These are phyloP conservation scores for Ceratocystis alfenasii DNA, from an alignment of 2,329 filamentous ascomycete genomes.

Conservation along the genomic window DNA sequence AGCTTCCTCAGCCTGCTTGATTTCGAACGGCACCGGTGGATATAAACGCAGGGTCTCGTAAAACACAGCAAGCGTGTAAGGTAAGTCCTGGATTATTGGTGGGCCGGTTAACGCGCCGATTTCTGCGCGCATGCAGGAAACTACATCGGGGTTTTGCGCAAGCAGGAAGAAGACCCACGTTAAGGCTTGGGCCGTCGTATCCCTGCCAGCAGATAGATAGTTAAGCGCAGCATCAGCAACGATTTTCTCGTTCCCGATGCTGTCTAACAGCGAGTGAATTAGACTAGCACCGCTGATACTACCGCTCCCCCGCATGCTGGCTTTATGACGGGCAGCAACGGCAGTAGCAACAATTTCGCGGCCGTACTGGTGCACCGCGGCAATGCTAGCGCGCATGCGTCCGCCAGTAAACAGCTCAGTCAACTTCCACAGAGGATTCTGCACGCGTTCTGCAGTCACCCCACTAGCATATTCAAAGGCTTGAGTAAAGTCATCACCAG, in stretches of 20 bases:
- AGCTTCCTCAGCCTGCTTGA: slow-evolving; percentile 44
- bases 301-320: slow-evolving; percentile 12
- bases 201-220: slow-evolving; percentile 52
- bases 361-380: slow-evolving; percentile 44
- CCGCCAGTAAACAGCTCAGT: slow-evolving; percentile 43
- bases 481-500: slow-evolving; percentile 46
- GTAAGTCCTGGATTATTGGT: slow-evolving; percentile 34
- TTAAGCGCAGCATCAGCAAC: slow-evolving; percentile 55
- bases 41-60: slow-evolving; percentile 51
- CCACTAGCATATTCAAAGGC: slow-evolving; percentile 53
- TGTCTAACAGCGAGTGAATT: slow-evolving; percentile 48
- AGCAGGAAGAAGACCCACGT: slow-evolving; percentile 54
- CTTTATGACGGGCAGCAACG: slow-evolving; percentile 30
- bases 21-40: slow-evolving; percentile 54
- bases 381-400: slow-evolving; percentile 39
- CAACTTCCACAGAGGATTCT: slow-evolving; percentile 51
- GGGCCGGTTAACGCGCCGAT: slow-evolving; percentile 26
- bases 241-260: slow-evolving; percentile 41
- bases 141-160: slow-evolving; percentile 37
- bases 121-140: slow-evolving; percentile 35
- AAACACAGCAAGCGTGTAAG: slow-evolving; percentile 49
- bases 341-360: slow-evolving; percentile 45
- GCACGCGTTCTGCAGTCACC: slow-evolving; percentile 48
- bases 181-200: slow-evolving; percentile 53
- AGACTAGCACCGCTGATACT: slow-evolving; percentile 36